Conservation (phyloP, 352 stramenopile genomes). For the Globisporangium barbulae region DNA sequence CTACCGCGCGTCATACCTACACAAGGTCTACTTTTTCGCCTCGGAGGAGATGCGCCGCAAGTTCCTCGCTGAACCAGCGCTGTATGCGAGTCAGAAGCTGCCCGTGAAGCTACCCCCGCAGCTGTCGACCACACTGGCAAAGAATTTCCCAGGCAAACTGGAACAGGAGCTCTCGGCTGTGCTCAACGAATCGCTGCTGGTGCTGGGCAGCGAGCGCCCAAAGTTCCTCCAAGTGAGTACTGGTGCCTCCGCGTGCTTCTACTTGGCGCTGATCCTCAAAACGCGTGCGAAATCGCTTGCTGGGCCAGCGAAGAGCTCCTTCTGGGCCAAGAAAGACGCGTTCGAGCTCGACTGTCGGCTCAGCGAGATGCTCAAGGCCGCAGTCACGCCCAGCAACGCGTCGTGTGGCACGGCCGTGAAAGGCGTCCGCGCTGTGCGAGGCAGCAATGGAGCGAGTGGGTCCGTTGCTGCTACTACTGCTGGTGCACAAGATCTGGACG, state of each 20-base stretch:
- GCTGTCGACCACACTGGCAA: constrained; percentile 30
- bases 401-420: constrained; percentile 54
- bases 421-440: constrained; percentile 43
- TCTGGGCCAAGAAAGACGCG: constrained; percentile 20
- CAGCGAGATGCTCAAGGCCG: constrained; percentile 37
- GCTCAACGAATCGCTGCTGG: constrained; percentile 59
- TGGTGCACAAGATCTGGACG: constrained; percentile 11
- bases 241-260: constrained; percentile 45
- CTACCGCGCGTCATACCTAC: constrained; percentile 54
- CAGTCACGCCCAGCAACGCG: constrained; percentile 29
- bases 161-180: constrained; percentile 60
- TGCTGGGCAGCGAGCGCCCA: constrained; percentile 45
- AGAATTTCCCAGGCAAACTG: constrained; percentile 50
- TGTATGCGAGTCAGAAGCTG: constrained; percentile 40
- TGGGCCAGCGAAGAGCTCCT: constrained; percentile 22
- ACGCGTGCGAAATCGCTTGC: constrained; percentile 24
- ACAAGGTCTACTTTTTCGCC: constrained; percentile 57
- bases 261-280: constrained; percentile 59
- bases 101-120: constrained; percentile 66
- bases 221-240: constrained; percentile 51
- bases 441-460: constrained; percentile 6
- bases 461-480: not conserved
- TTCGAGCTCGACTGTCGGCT: constrained; percentile 62
- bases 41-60: constrained; percentile 40
- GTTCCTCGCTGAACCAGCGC: constrained; percentile 46